Evolutionary conservation across 306 rosid genomes (phyloP), one percentile per base, ranked within the genome.

Genomic region (Pterocarpus macrocarpus): DNA sequence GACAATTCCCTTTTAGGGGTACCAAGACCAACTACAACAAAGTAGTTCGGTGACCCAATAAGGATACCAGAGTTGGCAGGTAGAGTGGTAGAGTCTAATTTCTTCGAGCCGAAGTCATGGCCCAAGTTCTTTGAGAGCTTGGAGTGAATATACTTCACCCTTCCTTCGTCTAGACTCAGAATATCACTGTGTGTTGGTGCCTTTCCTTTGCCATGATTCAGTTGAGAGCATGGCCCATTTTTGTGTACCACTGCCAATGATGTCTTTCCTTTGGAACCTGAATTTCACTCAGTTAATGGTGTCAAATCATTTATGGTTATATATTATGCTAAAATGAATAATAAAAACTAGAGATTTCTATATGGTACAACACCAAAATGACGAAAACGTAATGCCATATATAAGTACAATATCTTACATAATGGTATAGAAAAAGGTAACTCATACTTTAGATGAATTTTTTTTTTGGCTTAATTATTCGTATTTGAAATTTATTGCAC

Each of bases 1-100:
- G 95, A 85, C 8, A 91, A 58, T 5, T 84, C 76, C 7, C 39
- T 89, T 38, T 80, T 84, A 0, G 98, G 98, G 7, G 90, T 85
- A 0, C 98, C 98, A 5, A 94, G 62, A 0, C 90, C 97, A 11
- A 94, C 81, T 0, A 80, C 88, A 36, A 94, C 97, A 5, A 89
- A 79, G 80, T 94, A 94, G 36, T 90, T 89, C 1, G 80, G 92
- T 0, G 92, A 58, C 15, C 97, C 91, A 9, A 94, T 15, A 0
- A 77, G 45, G 22, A 62, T 43, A 41, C 94, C 97, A 4, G 92
- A 84, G 11, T 86, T 85, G 0, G 89, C 94, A 3, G 94, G 93
- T 44, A 94, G 43, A 3, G 43, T n/a, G 3, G 76, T 6, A 6
- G 78, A 84, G 16, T 79, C 77, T 1, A 76, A 10, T 9, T 32